phyloP scores from a whole-genome alignment of 345 rosid genomes.

The Schrenkiella parvula region DNA sequence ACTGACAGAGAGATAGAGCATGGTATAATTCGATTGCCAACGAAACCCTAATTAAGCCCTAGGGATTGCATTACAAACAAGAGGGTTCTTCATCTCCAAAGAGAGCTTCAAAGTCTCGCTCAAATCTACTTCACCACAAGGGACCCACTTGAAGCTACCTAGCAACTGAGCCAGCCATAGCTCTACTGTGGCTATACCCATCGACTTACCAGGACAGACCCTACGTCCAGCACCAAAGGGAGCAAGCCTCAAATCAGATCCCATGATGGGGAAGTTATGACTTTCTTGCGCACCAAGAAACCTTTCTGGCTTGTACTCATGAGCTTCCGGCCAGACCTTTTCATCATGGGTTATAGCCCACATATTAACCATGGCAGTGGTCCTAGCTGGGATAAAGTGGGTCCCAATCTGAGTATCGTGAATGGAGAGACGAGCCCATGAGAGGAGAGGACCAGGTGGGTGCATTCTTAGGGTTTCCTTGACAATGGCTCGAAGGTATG shows the following conservation, averaged over 20 bases:
- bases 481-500: constrained; percentile 57
- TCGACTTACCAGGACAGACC: constrained; percentile 62
- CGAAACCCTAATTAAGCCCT: constrained; percentile 10
- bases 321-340: constrained; percentile 26
- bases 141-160: constrained; percentile 23
- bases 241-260: constrained; percentile 61
- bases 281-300: constrained; percentile 22
- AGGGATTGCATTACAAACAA: constrained; percentile 34
- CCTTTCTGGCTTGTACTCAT: constrained; percentile 30
- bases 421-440: constrained; percentile 86
- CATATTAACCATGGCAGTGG: constrained; percentile 94
- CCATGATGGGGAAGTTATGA: constrained; percentile 43
- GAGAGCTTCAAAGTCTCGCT: constrained; percentile 53
- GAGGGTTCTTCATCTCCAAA: constrained; percentile 53
- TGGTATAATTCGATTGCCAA: not conserved
- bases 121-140: constrained; percentile 40
- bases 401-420: constrained; percentile 55
- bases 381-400: constrained; percentile 60
- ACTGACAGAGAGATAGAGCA: not conserved
- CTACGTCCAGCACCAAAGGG: constrained; percentile 73
- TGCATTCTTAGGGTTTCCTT: constrained; percentile 80
- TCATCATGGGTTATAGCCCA: constrained; percentile 80
- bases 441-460: constrained; percentile 91
- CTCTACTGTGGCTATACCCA: constrained; percentile 51
- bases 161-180: constrained; percentile 35